Evolutionary conservation across 352 stramenopile genomes (phyloP).

Genomic region (Phytophthora vignae): DNA sequence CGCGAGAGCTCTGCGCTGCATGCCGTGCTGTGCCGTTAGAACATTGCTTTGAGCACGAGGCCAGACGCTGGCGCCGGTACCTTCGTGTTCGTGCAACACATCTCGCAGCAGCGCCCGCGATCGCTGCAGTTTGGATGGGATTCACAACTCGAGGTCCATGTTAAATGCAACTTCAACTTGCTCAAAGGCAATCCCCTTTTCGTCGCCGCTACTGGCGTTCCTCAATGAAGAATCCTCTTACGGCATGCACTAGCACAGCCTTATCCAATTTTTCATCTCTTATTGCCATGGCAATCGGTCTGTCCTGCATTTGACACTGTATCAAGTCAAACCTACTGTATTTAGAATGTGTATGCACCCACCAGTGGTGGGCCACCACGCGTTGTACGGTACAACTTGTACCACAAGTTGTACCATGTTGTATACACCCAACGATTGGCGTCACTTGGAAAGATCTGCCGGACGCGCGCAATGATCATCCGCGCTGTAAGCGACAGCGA

Average conservation of each 20-base stretch:
- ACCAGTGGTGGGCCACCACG: no score
- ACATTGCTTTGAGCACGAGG: no score
- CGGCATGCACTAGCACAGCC: no score
- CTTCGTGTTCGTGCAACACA: background rate
- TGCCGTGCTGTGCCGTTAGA: no score
- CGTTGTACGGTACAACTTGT: background rate
- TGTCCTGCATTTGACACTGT: no score
- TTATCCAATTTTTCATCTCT: no score
- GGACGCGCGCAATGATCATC: constrained; percentile 67
- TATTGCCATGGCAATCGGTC: no score
- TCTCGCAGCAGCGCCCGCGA: background rate
- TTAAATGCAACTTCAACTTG: constrained; percentile 3
- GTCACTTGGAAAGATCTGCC: constrained; percentile 14
- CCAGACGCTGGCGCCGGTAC: background rate
- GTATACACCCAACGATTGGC: background rate
- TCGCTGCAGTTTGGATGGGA: background rate
- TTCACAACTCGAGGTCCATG: background rate
- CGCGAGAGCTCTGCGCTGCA: background rate
- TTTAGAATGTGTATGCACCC: no score
- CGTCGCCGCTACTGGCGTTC: background rate
- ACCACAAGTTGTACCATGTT: background rate
- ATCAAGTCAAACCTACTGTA: no score
- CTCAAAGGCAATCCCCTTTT: background rate
- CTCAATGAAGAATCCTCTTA: no score
- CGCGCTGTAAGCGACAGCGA: constrained; percentile 69